phyloP scores from a whole-genome alignment of 1,284 basidiomycete genomes.

The Rhizoctonia solani region DNA sequence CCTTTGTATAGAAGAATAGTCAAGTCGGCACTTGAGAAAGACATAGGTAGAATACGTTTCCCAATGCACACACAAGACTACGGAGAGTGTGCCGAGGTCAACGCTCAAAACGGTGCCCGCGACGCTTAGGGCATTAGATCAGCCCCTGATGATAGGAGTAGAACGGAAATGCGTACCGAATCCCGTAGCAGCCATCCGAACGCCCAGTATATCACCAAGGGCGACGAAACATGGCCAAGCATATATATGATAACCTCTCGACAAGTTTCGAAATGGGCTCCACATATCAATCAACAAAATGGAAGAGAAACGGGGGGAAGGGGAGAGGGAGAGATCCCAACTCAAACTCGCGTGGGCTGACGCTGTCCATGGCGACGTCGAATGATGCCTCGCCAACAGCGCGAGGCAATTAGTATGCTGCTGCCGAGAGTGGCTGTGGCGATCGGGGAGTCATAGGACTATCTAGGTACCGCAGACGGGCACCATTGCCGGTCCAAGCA shows the following conservation, averaged over 20 bases:
- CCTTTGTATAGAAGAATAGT: neutral
- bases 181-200: neutral
- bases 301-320: neutral
- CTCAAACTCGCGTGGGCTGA: no score
- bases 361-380: neutral
- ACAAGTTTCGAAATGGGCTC: slow-evolving; percentile 28
- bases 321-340: no score
- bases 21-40: no score
- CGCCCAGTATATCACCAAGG: neutral
- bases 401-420: slow-evolving; percentile 27
- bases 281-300: slow-evolving; percentile 12
- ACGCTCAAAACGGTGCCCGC: no score
- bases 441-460: slow-evolving; percentile 1
- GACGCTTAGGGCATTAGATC: no score
- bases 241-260: neutral
- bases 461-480: slow-evolving; percentile 8
- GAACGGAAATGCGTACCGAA: neutral
- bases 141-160: neutral
- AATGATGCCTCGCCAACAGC: slow-evolving; percentile 12
- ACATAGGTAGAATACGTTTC: no score
- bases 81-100: neutral
- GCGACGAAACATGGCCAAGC: neutral
- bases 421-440: neutral
- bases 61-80: no score
- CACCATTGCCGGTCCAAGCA: slow-evolving; percentile 4